These are phyloP conservation scores for Mucor velutinosus DNA, from an alignment of 371 early-diverging fungal species.

Conservation along the genomic window DNA sequence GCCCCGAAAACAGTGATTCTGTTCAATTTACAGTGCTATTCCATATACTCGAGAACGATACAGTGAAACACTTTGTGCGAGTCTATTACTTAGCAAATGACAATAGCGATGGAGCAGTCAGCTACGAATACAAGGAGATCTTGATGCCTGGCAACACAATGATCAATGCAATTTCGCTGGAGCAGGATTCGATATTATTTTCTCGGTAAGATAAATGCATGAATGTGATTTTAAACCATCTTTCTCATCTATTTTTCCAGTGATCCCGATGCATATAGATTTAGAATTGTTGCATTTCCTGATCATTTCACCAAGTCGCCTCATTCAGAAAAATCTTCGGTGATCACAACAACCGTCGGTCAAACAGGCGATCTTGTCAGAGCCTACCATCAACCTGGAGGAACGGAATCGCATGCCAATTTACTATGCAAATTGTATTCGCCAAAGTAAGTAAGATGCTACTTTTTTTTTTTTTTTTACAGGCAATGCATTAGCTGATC, in stretches of 20 bases:
- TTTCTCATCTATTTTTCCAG: constrained; percentile 15
- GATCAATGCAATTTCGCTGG: constrained; percentile 38
- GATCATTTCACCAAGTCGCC: constrained; percentile 24
- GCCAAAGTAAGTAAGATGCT: constrained; percentile 20
- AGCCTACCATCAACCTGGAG: constrained; percentile 28
- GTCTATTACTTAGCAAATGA: constrained; percentile 34
- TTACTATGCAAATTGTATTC: constrained; percentile 35
- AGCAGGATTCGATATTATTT: constrained; percentile 35
- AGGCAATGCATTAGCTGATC: neutral
- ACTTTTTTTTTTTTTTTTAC: neutral
- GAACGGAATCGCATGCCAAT: constrained; percentile 22
- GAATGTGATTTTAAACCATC: neutral
- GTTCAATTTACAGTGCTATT: constrained; percentile 41
- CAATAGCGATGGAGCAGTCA: neutral
- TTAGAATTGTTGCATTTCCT: constrained; percentile 35
- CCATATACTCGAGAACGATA: constrained; percentile 36
- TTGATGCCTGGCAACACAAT: constrained; percentile 42
- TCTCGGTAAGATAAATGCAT: constrained; percentile 29
- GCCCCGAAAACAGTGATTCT: constrained; percentile 9
- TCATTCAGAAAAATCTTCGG: constrained; percentile 24
- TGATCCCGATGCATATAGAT: constrained; percentile 46
- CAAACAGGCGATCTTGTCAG: constrained; percentile 26
- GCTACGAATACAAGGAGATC: constrained; percentile 38
- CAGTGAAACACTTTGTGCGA: constrained; percentile 32
- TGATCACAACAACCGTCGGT: constrained; percentile 7